phyloP scores from a whole-genome alignment of 805 yeast genomes.

The Ogataea degrootiae region DNA sequence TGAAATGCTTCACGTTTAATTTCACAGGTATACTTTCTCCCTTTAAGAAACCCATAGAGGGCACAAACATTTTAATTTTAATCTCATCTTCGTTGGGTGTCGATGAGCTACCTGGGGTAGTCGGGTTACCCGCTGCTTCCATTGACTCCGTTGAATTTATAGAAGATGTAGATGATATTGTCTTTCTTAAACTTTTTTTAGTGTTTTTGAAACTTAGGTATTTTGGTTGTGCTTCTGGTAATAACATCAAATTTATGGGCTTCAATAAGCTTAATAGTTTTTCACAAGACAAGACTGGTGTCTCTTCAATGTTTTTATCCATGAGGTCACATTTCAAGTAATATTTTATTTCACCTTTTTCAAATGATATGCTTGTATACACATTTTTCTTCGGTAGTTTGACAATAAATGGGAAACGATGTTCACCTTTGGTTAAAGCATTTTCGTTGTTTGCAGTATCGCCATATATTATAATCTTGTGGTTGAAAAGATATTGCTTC shows the following conservation, averaged over 20 bases:
- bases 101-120: not conserved
- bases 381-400: slow-evolving; percentile 71
- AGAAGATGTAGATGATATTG: slow-evolving; percentile 38
- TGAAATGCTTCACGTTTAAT: slow-evolving; percentile 62
- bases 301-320: slow-evolving; percentile 19
- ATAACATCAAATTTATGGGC: slow-evolving; percentile 67
- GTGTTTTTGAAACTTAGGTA: slow-evolving; percentile 54
- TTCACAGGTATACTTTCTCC: slow-evolving; percentile 79
- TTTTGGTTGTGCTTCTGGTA: slow-evolving; percentile 66
- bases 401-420: slow-evolving; percentile 80
- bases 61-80: slow-evolving; percentile 38
- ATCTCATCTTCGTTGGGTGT: slow-evolving; percentile 12
- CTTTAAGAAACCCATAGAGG: slow-evolving; percentile 66
- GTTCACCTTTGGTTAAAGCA: slow-evolving; percentile 73
- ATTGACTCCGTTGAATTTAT: slow-evolving; percentile 27
- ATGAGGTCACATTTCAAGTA: slow-evolving; percentile 36
- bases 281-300: slow-evolving; percentile 43
- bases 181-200: slow-evolving; percentile 32
- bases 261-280: slow-evolving; percentile 55
- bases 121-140: slow-evolving; percentile 1
- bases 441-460: slow-evolving; percentile 18
- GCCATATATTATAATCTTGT: slow-evolving; percentile 57
- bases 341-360: slow-evolving; percentile 78
- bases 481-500: slow-evolving; percentile 51
- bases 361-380: slow-evolving; percentile 74